Conservation (phyloP, 352 stramenopile species). For the Pythium rhizo-oryzae region DNA sequence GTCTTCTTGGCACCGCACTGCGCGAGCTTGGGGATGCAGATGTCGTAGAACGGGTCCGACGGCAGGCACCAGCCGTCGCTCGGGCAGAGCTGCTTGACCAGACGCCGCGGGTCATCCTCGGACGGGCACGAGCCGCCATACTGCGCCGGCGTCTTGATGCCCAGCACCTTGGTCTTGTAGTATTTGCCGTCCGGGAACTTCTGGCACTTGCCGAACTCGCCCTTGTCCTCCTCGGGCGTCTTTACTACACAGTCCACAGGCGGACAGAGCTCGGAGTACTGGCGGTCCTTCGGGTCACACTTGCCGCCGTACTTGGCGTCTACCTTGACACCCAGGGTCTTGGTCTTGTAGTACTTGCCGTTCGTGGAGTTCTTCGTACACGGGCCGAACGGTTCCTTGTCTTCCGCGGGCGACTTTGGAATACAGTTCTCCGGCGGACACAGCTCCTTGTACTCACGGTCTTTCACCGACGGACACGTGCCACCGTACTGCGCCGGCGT, state of each 20-base stretch:
- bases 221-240: constrained; percentile 5
- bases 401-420: not conserved
- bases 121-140: constrained; percentile 10
- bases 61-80: constrained; percentile 3
- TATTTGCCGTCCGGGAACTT: not conserved
- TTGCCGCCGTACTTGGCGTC: not conserved
- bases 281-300: not conserved
- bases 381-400: not conserved
- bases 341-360: not conserved
- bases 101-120: not conserved
- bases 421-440: constrained; percentile 2
- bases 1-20: constrained; percentile 6
- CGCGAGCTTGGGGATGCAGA: constrained; percentile 7
- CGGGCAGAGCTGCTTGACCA: constrained; percentile 2
- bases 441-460: constrained; percentile 2
- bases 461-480: not conserved
- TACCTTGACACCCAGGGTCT: not conserved
- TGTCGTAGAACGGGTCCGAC: constrained; percentile 6
- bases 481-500: constrained; percentile 10
- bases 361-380: not conserved
- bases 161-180: constrained; percentile 6
- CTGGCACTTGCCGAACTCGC: not conserved
- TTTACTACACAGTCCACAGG: constrained; percentile 10
- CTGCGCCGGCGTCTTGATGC: constrained; percentile 2
- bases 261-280: not conserved